A percentile compares a stretch with the other conserved stretches of the same genome.
Conservation (phyloP, 1,284 basidiomycete species). For the Violaceomyces palustris region DNA sequence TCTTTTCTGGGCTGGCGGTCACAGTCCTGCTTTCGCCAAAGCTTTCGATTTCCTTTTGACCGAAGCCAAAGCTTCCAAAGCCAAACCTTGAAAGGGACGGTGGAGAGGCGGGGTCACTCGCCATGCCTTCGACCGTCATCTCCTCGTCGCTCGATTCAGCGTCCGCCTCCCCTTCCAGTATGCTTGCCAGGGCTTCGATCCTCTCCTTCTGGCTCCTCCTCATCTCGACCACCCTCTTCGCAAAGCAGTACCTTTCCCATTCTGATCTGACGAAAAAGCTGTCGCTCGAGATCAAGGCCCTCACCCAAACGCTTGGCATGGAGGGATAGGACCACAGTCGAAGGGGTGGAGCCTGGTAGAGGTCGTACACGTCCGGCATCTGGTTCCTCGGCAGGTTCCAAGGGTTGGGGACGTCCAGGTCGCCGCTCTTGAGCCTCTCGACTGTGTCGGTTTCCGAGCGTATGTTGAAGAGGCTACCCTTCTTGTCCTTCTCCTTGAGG, state of each 20-base stretch:
- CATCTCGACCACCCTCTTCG: slow-evolving; percentile 70
- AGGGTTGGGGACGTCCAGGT: slow-evolving; percentile 23
- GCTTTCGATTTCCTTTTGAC: too few species aligned
- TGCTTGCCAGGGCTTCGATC: slow-evolving; percentile 20
- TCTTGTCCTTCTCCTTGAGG: too few species aligned
- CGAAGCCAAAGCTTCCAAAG: too few species aligned
- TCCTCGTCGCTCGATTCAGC: too few species aligned
- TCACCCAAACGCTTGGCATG: slow-evolving; percentile 67
- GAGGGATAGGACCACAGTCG: slow-evolving; percentile 52
- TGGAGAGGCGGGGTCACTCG: too few species aligned
- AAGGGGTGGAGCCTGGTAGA: slow-evolving; percentile 56
- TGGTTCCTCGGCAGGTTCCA: slow-evolving; percentile 27
- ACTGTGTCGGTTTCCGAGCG: too few species aligned
- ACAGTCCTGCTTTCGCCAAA: too few species aligned
- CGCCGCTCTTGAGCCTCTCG: slow-evolving; percentile 21
- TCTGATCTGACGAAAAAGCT: slow-evolving; percentile 75
- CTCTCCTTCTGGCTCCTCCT: slow-evolving; percentile 57
- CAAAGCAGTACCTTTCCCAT: slow-evolving; percentile 73
- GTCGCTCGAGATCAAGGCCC: slow-evolving; percentile 71
- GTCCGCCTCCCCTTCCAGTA: too few species aligned
- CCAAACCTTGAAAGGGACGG: too few species aligned
- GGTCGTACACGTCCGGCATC: slow-evolving; percentile 23
- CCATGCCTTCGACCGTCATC: too few species aligned
- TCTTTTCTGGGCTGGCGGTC: too few species aligned
- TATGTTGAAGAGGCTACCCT: too few species aligned